A percentile compares a stretch with the other conserved stretches of the same genome.
Conservation (phyloP, 129 eudicot species). For the Logfia minima region DNA sequence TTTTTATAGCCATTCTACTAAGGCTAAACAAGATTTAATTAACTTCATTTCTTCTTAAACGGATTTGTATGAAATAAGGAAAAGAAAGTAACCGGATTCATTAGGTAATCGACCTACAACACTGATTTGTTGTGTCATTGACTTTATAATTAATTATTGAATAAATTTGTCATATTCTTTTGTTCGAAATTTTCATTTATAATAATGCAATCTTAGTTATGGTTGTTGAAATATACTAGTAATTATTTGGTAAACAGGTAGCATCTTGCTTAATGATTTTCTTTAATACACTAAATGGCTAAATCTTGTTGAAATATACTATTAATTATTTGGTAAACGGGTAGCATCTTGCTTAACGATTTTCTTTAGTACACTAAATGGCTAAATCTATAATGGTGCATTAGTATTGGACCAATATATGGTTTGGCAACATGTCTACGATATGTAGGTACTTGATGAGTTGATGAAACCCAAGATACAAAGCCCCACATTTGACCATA, state of each 20-base stretch:
- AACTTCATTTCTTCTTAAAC: too few relatives aligned
- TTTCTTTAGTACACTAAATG: conserved; percentile 2
- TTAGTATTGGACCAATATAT: conserved; percentile 17
- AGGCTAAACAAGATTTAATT: too few relatives aligned
- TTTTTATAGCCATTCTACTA: too few relatives aligned
- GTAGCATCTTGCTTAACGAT: conserved; percentile 14
- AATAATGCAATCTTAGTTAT: conserved; percentile 15
- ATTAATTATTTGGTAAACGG: conserved; percentile 14
- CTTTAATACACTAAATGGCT: conserved; percentile 5
- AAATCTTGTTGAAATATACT: conserved; percentile 15
- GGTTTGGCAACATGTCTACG: conserved; percentile 4
- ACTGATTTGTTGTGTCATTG: not conserved
- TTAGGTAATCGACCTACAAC: not conserved
- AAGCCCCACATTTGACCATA: conserved; percentile 11
- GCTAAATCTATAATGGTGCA: conserved; percentile 7
- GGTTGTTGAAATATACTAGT: conserved; percentile 17
- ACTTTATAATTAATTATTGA: not conserved
- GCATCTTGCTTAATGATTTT: conserved; percentile 7
- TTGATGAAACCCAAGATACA: conserved; percentile 18
- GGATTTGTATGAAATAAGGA: too few relatives aligned
- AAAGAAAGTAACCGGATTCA: not conserved
- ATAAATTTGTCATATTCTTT: not conserved
- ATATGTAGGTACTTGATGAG: conserved; percentile 12
- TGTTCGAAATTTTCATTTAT: not conserved
- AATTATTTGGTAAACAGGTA: conserved; percentile 16